phyloP scores from a whole-genome alignment of 768 basidiomycete species.

The Chalciporus sphaerocephalus region DNA sequence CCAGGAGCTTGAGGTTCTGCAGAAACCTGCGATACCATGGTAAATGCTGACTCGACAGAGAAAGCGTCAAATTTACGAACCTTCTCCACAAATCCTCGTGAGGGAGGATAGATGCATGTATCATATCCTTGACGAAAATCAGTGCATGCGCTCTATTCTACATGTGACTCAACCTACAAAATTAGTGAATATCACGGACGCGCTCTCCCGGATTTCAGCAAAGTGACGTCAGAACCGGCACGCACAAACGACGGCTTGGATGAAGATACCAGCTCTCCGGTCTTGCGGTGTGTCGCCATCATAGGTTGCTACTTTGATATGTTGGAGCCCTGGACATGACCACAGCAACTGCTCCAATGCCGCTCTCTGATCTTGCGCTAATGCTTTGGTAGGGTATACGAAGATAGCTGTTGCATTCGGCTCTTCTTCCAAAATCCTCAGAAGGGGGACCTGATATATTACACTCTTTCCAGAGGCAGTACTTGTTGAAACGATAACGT shows the following conservation, averaged over 20 bases:
- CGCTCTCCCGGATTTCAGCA: constrained; percentile 63
- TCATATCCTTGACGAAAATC: constrained; percentile 56
- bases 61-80: constrained; percentile 29
- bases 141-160: not conserved
- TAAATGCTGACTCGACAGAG: not conserved
- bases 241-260: not conserved
- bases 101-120: constrained; percentile 81
- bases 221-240: not conserved
- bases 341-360: constrained; percentile 65
- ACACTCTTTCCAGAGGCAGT: constrained; percentile 89
- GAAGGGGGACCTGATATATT: constrained; percentile 79
- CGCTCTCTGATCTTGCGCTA: constrained; percentile 82
- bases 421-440: constrained; percentile 63
- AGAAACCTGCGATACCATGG: constrained; percentile 51
- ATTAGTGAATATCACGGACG: constrained; percentile 85
- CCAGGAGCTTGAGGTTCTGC: constrained; percentile 70
- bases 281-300: constrained; percentile 86
- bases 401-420: constrained; percentile 65
- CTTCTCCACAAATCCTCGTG: constrained; percentile 81
- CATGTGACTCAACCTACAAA: constrained; percentile 50
- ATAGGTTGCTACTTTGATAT: constrained; percentile 68
- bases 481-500: constrained; percentile 86
- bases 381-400: constrained; percentile 88
- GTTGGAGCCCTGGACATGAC: constrained; percentile 56
- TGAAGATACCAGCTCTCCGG: constrained; percentile 47